Evolutionary conservation across 2,329 filamentous ascomycete species (phyloP), one percentile per base, ranked within the genome.

Genomic region (Ascochyta pisi): DNA sequence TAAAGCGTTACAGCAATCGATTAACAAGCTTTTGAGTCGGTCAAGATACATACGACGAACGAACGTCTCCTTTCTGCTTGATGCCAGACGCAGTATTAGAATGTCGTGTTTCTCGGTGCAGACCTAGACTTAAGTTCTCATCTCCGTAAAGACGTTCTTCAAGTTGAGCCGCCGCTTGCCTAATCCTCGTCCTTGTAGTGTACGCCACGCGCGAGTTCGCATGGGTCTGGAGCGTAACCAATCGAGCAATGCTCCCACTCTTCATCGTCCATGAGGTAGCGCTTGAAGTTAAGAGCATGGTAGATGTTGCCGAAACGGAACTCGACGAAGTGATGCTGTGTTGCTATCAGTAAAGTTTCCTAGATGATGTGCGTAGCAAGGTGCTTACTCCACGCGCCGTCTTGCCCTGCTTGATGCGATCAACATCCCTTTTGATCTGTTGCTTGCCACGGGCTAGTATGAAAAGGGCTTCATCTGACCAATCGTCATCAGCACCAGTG

Each of bases 291-390:
- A 15, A 80, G 73, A 0, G 81, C 80, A 49, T 82, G 69, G 23
- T 74, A 70, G 53, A 83, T 79, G 57, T 73, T 79, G 39, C 71
- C 75, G 65, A 83, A 83, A 8, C 80, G 78, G 62, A 82, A 82
- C 27, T 76, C 70, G n/a, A 81, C 75, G 29, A 71, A 77, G 37
- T 76, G 73, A 29, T 73, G 69, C 79, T 82, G 51, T 16, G 23
- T 19, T 13, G 24, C 3, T 29, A 22, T 68, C 50, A 68, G 65
- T 10, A 26, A 13, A 12, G 7, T 4, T 9, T 13, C 12, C 7
- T 19, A 12, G 6, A 29, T 26, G 19, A 31, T 22, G 2, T 6
- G 33, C 26, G 29, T 12, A 10, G 7, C 31, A 3, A 15, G 12
- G 6, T 12, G 67, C 79, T 76, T 72, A 82, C 81, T 12, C 73